phyloP scores from a whole-genome alignment of 441 rosid species.

The Erysimum cheiri region DNA sequence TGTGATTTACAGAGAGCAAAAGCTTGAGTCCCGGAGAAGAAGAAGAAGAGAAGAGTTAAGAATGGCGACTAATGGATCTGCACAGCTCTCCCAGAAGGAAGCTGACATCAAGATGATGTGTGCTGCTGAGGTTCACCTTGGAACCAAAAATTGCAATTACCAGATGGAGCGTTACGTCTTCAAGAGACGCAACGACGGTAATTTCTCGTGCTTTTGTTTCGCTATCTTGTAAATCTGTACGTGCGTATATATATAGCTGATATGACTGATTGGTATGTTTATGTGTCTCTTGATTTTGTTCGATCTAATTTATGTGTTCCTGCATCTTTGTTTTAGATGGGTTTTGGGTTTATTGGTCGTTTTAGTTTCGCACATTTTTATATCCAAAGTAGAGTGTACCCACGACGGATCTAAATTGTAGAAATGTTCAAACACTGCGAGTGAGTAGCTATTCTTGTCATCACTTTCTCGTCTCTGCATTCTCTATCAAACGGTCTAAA shows the following conservation, averaged over 20 bases:
- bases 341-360: conserved; percentile 9
- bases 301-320: neutral
- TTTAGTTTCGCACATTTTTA: neutral
- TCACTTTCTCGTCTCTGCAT: neutral
- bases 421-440: neutral
- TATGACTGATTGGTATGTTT: too few relatives aligned
- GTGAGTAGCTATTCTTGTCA: neutral
- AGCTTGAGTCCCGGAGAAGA: neutral
- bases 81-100: conserved; percentile 69
- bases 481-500: neutral
- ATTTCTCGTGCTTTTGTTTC: too few relatives aligned
- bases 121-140: conserved; percentile 91
- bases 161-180: conserved; percentile 97
- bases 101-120: conserved; percentile 86
- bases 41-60: conserved; percentile 7
- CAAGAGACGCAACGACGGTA: conserved; percentile 93
- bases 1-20: neutral
- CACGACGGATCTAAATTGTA: conserved; percentile 7
- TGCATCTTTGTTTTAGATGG: conserved; percentile 4
- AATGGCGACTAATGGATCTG: conserved; percentile 53
- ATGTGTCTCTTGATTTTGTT: too few relatives aligned
- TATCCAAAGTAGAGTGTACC: neutral
- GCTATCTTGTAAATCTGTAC: too few relatives aligned
- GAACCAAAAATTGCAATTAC: conserved; percentile 87
- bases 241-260: too few relatives aligned